These are phyloP conservation scores for Rubroshorea leprosula DNA, from an alignment of 345 rosid genomes.

Conservation along the genomic window DNA sequence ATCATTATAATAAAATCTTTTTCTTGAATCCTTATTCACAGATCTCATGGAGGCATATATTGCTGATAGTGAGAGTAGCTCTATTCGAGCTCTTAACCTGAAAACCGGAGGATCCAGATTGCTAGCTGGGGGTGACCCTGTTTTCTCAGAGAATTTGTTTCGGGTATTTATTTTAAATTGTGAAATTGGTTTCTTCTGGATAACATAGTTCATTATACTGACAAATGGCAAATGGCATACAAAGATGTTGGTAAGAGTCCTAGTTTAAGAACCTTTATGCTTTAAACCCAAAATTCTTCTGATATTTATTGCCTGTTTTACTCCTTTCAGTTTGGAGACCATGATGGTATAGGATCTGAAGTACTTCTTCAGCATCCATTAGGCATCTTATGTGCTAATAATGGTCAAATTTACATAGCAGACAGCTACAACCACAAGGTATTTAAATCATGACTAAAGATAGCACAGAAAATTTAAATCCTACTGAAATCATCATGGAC, in stretches of 20 bases:
- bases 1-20: background rate
- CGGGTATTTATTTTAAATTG: constrained; percentile 37
- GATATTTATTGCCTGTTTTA: background rate
- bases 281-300: too few species aligned
- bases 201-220: too few species aligned
- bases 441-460: background rate
- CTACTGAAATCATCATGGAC: background rate
- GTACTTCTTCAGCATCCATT: constrained; percentile 93
- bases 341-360: constrained; percentile 82
- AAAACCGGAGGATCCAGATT: constrained; percentile 83
- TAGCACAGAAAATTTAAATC: background rate
- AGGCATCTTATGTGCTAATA: constrained; percentile 66
- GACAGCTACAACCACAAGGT: constrained; percentile 99
- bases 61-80: constrained; percentile 98
- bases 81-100: constrained; percentile 77
- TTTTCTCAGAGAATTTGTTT: constrained; percentile 78
- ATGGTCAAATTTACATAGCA: constrained; percentile 73
- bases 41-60: constrained; percentile 64
- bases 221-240: too few species aligned
- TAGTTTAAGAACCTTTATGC: too few species aligned
- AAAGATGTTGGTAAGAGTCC: too few species aligned
- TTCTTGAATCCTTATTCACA: constrained; percentile 21
- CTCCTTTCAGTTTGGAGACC: constrained; percentile 77
- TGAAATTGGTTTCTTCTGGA: too few species aligned
- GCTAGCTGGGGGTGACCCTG: constrained; percentile 83